Evolutionary conservation across 2,329 filamentous ascomycete species (phyloP).

Genomic region (Blastomyces emzantsi): DNA sequence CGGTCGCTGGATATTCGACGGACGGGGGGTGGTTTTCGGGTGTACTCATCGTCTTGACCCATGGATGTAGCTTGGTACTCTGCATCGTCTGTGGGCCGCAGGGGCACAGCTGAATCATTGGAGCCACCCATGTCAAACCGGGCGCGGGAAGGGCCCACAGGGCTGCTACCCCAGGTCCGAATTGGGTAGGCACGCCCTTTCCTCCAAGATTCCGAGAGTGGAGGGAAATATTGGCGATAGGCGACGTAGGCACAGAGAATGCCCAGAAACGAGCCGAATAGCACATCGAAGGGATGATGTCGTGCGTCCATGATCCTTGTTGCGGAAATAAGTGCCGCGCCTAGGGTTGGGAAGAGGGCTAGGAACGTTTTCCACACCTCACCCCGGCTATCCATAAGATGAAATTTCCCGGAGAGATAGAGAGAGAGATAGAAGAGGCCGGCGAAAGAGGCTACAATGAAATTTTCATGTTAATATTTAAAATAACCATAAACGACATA

Average conservation of each 20-base stretch:
- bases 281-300: slow-evolving; percentile 53
- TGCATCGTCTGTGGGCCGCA: slow-evolving; percentile 24
- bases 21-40: neutral
- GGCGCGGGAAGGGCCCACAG: slow-evolving; percentile 11
- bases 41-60: neutral
- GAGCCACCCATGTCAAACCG: slow-evolving; percentile 12
- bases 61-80: slow-evolving; percentile 19
- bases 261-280: slow-evolving; percentile 47
- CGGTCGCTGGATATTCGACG: slow-evolving; percentile 13
- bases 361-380: slow-evolving; percentile 53
- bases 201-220: slow-evolving; percentile 46
- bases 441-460: slow-evolving; percentile 45
- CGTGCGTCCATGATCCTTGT: slow-evolving; percentile 54
- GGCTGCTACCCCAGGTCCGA: slow-evolving; percentile 42
- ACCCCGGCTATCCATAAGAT: slow-evolving; percentile 51
- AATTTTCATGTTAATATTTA: slow-evolving; percentile 13
- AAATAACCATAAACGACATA: slow-evolving; percentile 15
- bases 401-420: slow-evolving; percentile 51
- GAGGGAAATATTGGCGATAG: slow-evolving; percentile 53
- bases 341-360: slow-evolving; percentile 46
- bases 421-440: slow-evolving; percentile 52
- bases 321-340: slow-evolving; percentile 47
- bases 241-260: slow-evolving; percentile 44
- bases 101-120: slow-evolving; percentile 13
- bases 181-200: slow-evolving; percentile 53